Base-by-base conservation (phyloP, 2,329 filamentous ascomycete genomes). In the Penicillium sp. region DNA sequence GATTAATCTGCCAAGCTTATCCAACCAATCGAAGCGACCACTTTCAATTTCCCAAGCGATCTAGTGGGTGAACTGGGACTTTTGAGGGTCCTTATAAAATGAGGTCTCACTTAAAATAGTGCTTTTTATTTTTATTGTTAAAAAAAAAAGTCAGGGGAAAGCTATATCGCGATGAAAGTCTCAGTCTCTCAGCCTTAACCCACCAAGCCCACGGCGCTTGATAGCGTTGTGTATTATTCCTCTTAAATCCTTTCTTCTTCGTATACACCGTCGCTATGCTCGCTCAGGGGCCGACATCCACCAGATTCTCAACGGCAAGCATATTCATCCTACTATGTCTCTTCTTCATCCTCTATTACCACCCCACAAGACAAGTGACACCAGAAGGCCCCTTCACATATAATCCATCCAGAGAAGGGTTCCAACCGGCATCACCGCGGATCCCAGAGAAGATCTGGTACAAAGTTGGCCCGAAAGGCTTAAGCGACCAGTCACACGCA, bases 371-470 rank as follows among this genome's bases (percentile, higher is more conserved):
- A 44, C 5, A 39, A 27, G 27, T 2, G 23, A 25, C 39, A 18
- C 39, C 47, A 27, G 18, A 23, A 18, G 29, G 18, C 1, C 27
- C 10, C 13, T 6, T 15, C 4, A 18, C 6, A 32, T 34, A 25
- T 39, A 35, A 47, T 10, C 2, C 13, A 29, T 39, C 34, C 4
- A 27, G 31, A 46, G 21, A 46, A 15, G 31, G 16, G 0, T 3
- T 15, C 23, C 32, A 51, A 27, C 13, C 6, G 3, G 29, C 45
- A 6, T 31, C 27, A 4, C 48, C 48, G 29, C 31, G 23, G 15
- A 54, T 54, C 39, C 52, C 52, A 4, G 23, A 41, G 21, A 54
- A 50, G 34, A 35, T 54, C 31, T 54, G 52, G 52, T 50, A 54
- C 38, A 54, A 54, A 35, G 39, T 37, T 12, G 46, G 52, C 9